Evolutionary conservation across 352 stramenopile genomes (phyloP), one percentile per base, ranked within the genome.

Genomic region (Globisporangium barbulae): DNA sequence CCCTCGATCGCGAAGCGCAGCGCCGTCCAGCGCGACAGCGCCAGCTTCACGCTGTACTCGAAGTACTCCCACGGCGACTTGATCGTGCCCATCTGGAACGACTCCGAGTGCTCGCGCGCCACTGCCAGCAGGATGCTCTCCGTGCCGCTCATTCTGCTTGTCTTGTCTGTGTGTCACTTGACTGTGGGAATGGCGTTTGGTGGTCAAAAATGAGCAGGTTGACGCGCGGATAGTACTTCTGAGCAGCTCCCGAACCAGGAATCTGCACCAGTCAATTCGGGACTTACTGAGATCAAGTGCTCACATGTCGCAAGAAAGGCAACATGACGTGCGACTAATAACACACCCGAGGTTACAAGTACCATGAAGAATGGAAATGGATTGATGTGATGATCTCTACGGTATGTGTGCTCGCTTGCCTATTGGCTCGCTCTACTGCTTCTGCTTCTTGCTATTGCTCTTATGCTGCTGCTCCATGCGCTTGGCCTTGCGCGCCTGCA

Each of bases 41-140:
- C 76, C 59, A 94, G 67, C 74, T 92, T 94, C 19, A 90, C 81
- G 59, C 78, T 77, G 67, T 92, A 91, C 70, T 92, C 85, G 61
- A 94, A 94, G 64, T 89, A 89, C 49, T 91, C 83, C 85, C 85
- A 94, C 69, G 74, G 85, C 13, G 71, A 85, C 68, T 89, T 88
- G 64, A 88, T 82, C n/a, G 76, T 75, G 54, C 75, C 75, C 31
- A 59, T 74, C 42, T 61, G 54, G 61, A 86, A 89, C 49, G 74
- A 60, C 61, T 79, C 64, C 54, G 78, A 82, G 63, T 91, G 78
- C 59, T 81, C 78, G 28, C 63, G 80, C 61, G 80, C 78, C 41
- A 84, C 70, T 31, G 71, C 61, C 58, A 91, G 42, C 48, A 91
- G 62, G 59, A 91, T 76, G 68, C 59, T 83, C 58, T 88, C 74